phyloP scores from a whole-genome alignment of 164 flowering plant genomes.

The Berberis vulgaris region DNA sequence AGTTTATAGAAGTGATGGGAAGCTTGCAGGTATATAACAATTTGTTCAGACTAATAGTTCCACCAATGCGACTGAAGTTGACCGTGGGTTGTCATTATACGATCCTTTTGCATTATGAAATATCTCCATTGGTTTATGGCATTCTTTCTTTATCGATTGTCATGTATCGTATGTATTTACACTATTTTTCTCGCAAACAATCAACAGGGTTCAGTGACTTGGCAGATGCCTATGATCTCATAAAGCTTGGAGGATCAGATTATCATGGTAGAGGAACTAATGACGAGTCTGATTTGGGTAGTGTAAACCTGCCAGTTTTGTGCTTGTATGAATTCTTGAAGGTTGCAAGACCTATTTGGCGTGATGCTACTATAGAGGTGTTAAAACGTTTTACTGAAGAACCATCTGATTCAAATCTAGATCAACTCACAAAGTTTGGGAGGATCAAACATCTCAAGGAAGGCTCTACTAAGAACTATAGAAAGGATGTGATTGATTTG shows the following conservation, averaged over 20 bases:
- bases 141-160: too few relatives aligned
- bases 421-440: conserved; percentile 37
- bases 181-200: not conserved
- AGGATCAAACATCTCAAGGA: conserved; percentile 25
- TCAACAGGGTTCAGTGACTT: conserved; percentile 56
- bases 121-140: too few relatives aligned
- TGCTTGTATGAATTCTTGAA: conserved; percentile 57
- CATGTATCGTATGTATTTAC: too few relatives aligned
- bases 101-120: not conserved
- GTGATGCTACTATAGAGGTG: conserved; percentile 43
- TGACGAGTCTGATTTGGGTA: conserved; percentile 70
- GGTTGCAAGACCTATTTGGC: conserved; percentile 86
- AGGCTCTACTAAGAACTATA: conserved; percentile 16
- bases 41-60: not conserved
- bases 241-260: conserved; percentile 95
- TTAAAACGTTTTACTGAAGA: conserved; percentile 42
- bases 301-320: conserved; percentile 64
- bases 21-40: conserved; percentile 47
- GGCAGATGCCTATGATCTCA: conserved; percentile 58
- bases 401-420: conserved; percentile 54
- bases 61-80: not conserved
- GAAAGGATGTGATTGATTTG: conserved; percentile 35
- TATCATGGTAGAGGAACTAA: conserved; percentile 79
- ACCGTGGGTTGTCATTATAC: not conserved
- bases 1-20: conserved; percentile 89